Base-by-base conservation (phyloP, 1,284 basidiomycete genomes). In the Ganoderma lucidum region DNA sequence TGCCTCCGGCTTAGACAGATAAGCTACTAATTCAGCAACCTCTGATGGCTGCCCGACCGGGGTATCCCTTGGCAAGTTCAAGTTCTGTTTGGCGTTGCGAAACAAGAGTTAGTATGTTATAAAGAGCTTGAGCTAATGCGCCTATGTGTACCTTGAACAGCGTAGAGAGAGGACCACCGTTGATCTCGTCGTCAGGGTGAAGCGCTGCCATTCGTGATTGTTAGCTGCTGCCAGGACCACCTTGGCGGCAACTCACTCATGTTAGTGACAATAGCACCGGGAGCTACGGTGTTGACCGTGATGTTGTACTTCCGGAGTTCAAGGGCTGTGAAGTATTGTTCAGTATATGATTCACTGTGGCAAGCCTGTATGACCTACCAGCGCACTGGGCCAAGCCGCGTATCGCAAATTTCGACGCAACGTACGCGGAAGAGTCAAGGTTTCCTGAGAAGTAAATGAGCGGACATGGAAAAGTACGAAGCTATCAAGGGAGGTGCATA, bases 261-360 rank as follows among this genome's bases (percentile, higher is more conserved):
- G 3, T 12, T 19, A 12, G 55, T 65, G 1, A 8, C 28, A 35
- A 65, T 65, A 3, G 41, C 17, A 10, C 41, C 44, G 14, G 56
- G 41, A 42, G 51, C 51, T 3, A 56, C 35, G 1, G 55, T 56
- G 41, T 56, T 65, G 39, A 59, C 55, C 2, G 53, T 63, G 23
- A 63, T 63, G 3, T 63, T 63, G 17, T 63, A 32, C 37, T 63
- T 41, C 51, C 62, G 45, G 10, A 63, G 48, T 19, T 63, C 62
- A 32, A 63, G 35, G 2, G 62, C 62, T 63, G 19, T n/a, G 17
- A 6, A 37, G n/a, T 37, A 14, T n/a, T 3, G 19, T n/a, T 59
- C 17, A 59, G 35, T 19, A 12, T 14, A 5, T n/a, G n/a, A 39
- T 15, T 39, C 56, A 59, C 35, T 19, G 35, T 41, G 4, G n/a